phyloP scores from a whole-genome alignment of 2,329 filamentous ascomycete genomes.

The Pseudogymnoascus sp. region DNA sequence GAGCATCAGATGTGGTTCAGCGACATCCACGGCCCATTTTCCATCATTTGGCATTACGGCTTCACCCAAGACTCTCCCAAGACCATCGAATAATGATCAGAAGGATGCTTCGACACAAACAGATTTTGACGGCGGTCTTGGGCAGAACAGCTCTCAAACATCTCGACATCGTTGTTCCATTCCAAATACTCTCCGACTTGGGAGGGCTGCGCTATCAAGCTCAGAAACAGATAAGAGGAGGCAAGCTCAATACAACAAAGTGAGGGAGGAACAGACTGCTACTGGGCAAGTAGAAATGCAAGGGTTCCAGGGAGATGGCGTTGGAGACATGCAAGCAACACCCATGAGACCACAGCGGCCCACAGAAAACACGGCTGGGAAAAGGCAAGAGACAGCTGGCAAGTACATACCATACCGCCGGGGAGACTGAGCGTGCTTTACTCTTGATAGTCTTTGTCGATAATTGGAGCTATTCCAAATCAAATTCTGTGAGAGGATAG shows the following conservation, averaged over 20 bases:
- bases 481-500: not conserved
- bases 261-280: not conserved
- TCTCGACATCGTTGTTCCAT: not conserved
- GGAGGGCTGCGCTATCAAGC: not conserved
- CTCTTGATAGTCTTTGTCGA: not conserved
- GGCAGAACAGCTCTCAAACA: not conserved
- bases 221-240: not conserved
- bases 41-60: not conserved
- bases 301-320: too few species aligned
- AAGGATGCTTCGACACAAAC: not conserved
- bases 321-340: not conserved
- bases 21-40: not conserved
- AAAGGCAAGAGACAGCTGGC: not conserved
- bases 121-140: not conserved
- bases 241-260: not conserved
- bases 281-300: not conserved
- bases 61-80: not conserved
- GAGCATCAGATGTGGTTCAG: not conserved
- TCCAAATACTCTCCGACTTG: not conserved
- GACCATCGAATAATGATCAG: not conserved
- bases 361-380: not conserved
- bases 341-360: not conserved
- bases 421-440: not conserved
- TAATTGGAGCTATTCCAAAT: too few species aligned
- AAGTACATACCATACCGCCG: not conserved